Base-by-base conservation (phyloP, 805 yeast genomes). In the Ogataea sp. region DNA sequence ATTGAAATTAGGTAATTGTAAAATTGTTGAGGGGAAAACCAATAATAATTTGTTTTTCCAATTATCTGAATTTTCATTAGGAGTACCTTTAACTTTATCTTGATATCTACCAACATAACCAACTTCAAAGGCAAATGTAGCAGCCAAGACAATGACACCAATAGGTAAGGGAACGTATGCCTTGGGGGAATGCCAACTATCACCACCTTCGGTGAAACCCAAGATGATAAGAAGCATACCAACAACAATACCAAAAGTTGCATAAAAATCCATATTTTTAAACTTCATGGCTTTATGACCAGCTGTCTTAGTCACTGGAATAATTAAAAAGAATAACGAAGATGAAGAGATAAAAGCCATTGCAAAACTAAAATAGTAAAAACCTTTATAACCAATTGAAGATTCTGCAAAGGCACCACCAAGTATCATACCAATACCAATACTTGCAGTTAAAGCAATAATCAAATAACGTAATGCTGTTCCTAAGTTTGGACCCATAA, bases 171-270 rank as follows among this genome's bases (percentile, higher is more conserved):
- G 61, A 14, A 67, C 68, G 20, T 32, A 68, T 1, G 67, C 64
- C 15, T 53, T 49, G 1, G 74, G 66, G 1, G 55, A 39, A 3
- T 53, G 52, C 75, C 75, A 71, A 1, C 52, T 49, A 6, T 57
- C 59, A 20, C 73, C 74, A 18, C 70, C 73, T 44, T 68, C 67
- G 0, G 71, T 68, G 34, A 70, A 52, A 0, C 73, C 77, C 9
- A 65, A 55, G 21, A 69, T 67, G 2, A 68, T 44, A 28, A 70
- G 46, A 3, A 68, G 32, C 4, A 57, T 44, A 0, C 70, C 71
- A 15, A 48, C 37, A 17, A 70, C 61, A 11, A 67, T 42, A 13
- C 61, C 11, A 1, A 52, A 7, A 0, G 60, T 51, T 10, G 69
- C 72, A n/a, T 45, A 41, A 42, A 51, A 67, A 38, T 71, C 68